Percentiles rank a stretch among this genome's conserved stretches.
phyloP scores from a whole-genome alignment of 257 asterid genomes.

The Plantago elongata region DNA sequence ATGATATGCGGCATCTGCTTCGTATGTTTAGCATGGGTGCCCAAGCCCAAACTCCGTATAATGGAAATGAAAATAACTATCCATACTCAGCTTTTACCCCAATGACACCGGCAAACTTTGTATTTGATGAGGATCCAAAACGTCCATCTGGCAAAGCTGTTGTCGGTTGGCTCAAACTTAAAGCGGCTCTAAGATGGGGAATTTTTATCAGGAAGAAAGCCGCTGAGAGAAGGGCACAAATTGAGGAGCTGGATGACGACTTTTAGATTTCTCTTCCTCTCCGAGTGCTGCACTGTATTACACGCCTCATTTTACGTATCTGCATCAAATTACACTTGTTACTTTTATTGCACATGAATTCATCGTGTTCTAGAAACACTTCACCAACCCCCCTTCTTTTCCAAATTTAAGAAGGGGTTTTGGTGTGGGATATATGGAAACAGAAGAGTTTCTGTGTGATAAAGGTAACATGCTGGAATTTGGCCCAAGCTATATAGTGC shows the following conservation, averaged over 20 bases:
- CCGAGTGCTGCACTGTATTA: neutral
- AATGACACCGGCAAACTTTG: slow-evolving; percentile 41
- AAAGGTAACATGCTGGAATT: neutral
- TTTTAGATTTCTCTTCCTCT: slow-evolving; percentile 22
- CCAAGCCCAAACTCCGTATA: slow-evolving; percentile 42
- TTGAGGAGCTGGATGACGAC: slow-evolving; percentile 78
- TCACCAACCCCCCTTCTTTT: neutral
- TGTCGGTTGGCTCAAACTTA: slow-evolving; percentile 95
- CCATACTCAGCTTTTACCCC: slow-evolving; percentile 52
- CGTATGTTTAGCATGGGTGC: slow-evolving; percentile 69
- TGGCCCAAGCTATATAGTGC: neutral
- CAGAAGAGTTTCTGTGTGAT: neutral
- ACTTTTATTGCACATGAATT: neutral
- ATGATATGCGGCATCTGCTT: slow-evolving; percentile 91
- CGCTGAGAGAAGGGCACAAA: slow-evolving; percentile 91
- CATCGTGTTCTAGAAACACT: neutral
- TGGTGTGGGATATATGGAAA: neutral
- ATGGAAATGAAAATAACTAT: slow-evolving; percentile 39
- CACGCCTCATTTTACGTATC: neutral
- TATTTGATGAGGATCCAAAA: slow-evolving; percentile 48
- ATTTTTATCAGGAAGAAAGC: slow-evolving; percentile 88
- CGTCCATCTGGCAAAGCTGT: slow-evolving; percentile 97
- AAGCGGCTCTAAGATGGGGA: slow-evolving; percentile 98
- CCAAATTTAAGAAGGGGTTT: neutral
- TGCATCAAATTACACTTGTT: neutral